Evolutionary conservation across 805 yeast genomes (phyloP).

Genomic region (Ogataea henricii): DNA sequence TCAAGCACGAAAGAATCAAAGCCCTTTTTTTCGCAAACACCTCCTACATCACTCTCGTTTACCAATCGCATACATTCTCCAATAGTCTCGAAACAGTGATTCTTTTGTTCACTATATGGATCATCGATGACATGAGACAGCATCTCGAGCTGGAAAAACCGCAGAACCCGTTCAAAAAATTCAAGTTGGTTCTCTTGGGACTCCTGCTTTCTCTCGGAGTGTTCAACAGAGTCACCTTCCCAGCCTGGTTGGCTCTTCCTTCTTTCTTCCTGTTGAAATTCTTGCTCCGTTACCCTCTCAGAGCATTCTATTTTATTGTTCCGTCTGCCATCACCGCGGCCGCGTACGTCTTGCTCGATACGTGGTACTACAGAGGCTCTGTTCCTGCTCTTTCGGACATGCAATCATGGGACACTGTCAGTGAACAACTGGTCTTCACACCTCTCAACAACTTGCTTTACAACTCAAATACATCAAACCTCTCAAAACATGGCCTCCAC

Average conservation of each 20-base stretch:
- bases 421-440: constrained; percentile 50
- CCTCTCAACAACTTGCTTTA: constrained; percentile 79
- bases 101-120: constrained; percentile 49
- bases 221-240: constrained; percentile 85
- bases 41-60: constrained; percentile 71
- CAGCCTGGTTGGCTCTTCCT: constrained; percentile 74
- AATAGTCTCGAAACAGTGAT: constrained; percentile 75
- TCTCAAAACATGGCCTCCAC: constrained; percentile 82
- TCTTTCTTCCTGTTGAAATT: constrained; percentile 46
- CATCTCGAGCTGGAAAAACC: constrained; percentile 13
- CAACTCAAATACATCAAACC: constrained; percentile 59
- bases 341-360: constrained; percentile 54
- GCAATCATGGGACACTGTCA: not conserved
- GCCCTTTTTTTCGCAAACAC: constrained; percentile 53
- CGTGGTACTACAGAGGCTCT: constrained; percentile 36
- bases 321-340: constrained; percentile 41
- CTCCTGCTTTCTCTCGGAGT: constrained; percentile 60
- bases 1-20: constrained; percentile 37
- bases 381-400: not conserved
- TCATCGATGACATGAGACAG: constrained; percentile 42
- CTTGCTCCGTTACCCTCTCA: constrained; percentile 38
- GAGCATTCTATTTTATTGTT: constrained; percentile 35
- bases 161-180: not conserved
- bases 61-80: constrained; percentile 88
- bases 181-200: constrained; percentile 44